Conservation (phyloP, 768 basidiomycete genomes). For the Amanita inopinata region DNA sequence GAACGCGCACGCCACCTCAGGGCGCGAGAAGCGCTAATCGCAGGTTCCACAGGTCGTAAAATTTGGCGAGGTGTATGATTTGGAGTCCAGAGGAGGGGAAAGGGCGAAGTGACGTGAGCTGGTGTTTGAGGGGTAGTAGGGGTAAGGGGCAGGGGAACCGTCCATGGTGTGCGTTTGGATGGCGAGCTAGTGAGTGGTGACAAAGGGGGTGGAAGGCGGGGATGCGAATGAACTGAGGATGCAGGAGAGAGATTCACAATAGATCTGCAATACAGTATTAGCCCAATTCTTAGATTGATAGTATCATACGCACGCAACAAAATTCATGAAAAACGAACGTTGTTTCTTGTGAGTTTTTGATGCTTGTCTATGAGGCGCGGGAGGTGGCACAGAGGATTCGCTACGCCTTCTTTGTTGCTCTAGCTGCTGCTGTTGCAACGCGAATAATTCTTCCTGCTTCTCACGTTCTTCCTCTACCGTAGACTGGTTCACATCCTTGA, state of each 20-base stretch:
- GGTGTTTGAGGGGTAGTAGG: constrained; percentile 21
- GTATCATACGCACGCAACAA: constrained; percentile 42
- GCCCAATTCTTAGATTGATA: constrained; percentile 1
- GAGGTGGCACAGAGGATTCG: neutral
- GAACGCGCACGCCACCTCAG: constrained; percentile 59
- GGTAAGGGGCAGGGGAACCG: constrained; percentile 18
- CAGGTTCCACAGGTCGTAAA: neutral
- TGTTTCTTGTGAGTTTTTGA: constrained; percentile 20
- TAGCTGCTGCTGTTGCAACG: constrained; percentile 17
- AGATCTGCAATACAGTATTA: constrained; percentile 15
- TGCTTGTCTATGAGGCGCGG: constrained; percentile 7
- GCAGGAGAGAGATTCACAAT: constrained; percentile 22
- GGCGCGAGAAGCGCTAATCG: constrained; percentile 20
- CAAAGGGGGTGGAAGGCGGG: constrained; percentile 18
- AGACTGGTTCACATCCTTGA: constrained; percentile 42
- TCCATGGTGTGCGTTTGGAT: neutral
- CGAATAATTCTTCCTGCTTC: constrained; percentile 17
- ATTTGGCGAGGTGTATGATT: constrained; percentile 2
- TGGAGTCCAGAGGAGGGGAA: constrained; percentile 14
- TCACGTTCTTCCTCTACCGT: constrained; percentile 31
- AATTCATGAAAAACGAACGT: constrained; percentile 58
- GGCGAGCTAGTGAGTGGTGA: neutral
- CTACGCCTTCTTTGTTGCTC: constrained; percentile 11
- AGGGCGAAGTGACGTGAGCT: constrained; percentile 15
- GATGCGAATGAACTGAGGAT: constrained; percentile 21